Percentiles rank a stretch among this genome's conserved stretches.
Evolutionary conservation across 768 basidiomycete species (phyloP).

Genomic region (Pulveroboletus sp.): DNA sequence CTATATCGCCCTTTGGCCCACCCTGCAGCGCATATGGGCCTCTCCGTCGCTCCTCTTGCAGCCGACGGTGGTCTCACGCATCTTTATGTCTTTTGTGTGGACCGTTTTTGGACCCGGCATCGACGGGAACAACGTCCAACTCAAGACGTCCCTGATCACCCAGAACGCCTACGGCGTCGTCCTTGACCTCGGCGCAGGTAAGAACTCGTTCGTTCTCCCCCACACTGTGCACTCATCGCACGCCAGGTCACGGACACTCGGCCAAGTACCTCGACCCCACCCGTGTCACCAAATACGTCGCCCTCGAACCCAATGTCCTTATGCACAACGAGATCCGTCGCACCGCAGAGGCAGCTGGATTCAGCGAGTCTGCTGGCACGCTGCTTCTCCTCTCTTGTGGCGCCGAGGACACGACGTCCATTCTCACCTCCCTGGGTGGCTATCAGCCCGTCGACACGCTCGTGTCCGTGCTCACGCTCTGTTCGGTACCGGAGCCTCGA

Average conservation of each 20-base stretch:
- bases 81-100: constrained; percentile 64
- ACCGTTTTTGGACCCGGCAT: constrained; percentile 41
- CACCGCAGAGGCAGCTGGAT: constrained; percentile 49
- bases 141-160: constrained; percentile 49
- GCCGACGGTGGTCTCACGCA: constrained; percentile 43
- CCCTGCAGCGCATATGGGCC: constrained; percentile 37
- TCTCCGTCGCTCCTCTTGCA: constrained; percentile 44
- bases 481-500: constrained; percentile 57
- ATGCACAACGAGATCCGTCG: constrained; percentile 59
- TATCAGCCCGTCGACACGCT: constrained; percentile 52
- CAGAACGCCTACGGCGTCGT: constrained; percentile 56
- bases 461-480: constrained; percentile 61
- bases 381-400: constrained; percentile 59
- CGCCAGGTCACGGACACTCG: constrained; percentile 57
- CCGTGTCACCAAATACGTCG: constrained; percentile 61
- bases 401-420: constrained; percentile 52
- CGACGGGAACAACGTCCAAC: constrained; percentile 39
- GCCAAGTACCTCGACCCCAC: constrained; percentile 53
- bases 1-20: constrained; percentile 40
- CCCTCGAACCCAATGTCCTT: constrained; percentile 62
- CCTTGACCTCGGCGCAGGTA: constrained; percentile 67
- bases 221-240: neutral
- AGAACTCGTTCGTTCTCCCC: neutral
- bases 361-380: constrained; percentile 46
- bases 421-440: constrained; percentile 40